Evolutionary conservation across 1,139 yeast genomes (phyloP).

Genomic region (Debaryomyces coudertii): DNA sequence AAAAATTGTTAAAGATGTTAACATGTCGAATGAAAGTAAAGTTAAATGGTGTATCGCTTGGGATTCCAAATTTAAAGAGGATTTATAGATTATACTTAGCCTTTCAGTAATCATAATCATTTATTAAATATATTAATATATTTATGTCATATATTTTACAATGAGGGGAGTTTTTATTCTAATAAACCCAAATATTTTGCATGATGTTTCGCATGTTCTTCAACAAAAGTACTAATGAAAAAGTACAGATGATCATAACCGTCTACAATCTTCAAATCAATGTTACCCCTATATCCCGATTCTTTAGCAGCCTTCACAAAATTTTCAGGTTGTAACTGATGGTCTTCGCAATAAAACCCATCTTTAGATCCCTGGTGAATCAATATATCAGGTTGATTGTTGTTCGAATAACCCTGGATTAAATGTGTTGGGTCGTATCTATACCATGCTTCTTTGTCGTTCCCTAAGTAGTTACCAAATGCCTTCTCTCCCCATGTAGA

Average conservation of each 20-base stretch:
- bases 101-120: background rate
- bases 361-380: constrained; percentile 86
- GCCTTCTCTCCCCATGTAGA: constrained; percentile 87
- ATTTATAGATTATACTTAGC: constrained; percentile 8
- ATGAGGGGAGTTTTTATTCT: constrained; percentile 13
- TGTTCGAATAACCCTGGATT: constrained; percentile 57
- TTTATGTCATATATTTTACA: background rate
- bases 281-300: constrained; percentile 60
- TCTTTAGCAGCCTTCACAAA: constrained; percentile 65
- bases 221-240: constrained; percentile 79
- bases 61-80: constrained; percentile 40
- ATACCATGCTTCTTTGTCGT: constrained; percentile 60
- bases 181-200: constrained; percentile 71
- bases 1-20: constrained; percentile 39
- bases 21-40: constrained; percentile 43
- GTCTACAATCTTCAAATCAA: constrained; percentile 66
- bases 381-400: constrained; percentile 59
- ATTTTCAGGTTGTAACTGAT: constrained; percentile 76
- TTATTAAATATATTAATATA: background rate
- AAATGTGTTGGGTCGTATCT: constrained; percentile 82
- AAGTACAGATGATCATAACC: constrained; percentile 93
- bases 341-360: constrained; percentile 61
- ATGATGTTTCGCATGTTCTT: constrained; percentile 85
- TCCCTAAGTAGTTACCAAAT: constrained; percentile 76
- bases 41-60: constrained; percentile 57